Base-by-base conservation (phyloP, 1,139 yeast genomes). In the Diutina rugosa region DNA sequence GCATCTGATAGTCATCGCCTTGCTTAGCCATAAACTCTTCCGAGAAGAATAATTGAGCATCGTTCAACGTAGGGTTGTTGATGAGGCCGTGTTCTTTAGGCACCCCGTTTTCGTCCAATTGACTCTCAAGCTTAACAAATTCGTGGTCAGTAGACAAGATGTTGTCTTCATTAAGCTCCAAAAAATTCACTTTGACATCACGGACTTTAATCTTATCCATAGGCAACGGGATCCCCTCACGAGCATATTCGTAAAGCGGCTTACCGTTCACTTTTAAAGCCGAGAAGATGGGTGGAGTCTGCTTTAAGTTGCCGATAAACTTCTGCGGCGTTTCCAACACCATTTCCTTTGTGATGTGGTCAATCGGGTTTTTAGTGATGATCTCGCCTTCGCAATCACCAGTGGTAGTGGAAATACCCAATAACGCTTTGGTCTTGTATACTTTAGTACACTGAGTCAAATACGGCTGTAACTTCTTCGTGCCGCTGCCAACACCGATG, bases 201-300 rank as follows among this genome's bases (percentile, higher is more conserved):
- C 99, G 78, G 1, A 87, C 79, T 64, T 88, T 84, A 57, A 95
- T 90, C 26, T 85, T 80, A 57, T 81, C 80, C 21, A 49, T 12
- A 0, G 99, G 99, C 47, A 93, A 76, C 0, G 96, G 95, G 52
- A 81, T 76, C 0, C 96, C 96, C 61, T 87, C 82, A 63, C 99
- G 79, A 1, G 99, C 99, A 67, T 95, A 95, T 63, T 91, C 97
- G 67, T 93, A 91, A 57, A 95, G 72, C 5, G 96, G 95, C 69
- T 86, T 90, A 32, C 99, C 99, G 64, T 90, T 85, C 84, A 95
- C 87, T 66, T 91, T 93, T 61, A 95, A 73, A 0, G 99, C 99
- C 46, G 97, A 90, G 67, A 83, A 93, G 16, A 93, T 86, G 0
- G 99, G 99, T 12, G 99, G 99, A 1, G 95, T 87, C 69, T 95